A percentile compares a stretch with the other conserved stretches of the same genome.
phyloP scores from a whole-genome alignment of 2,329 filamentous ascomycete genomes.

The Niveomyces coronatus region DNA sequence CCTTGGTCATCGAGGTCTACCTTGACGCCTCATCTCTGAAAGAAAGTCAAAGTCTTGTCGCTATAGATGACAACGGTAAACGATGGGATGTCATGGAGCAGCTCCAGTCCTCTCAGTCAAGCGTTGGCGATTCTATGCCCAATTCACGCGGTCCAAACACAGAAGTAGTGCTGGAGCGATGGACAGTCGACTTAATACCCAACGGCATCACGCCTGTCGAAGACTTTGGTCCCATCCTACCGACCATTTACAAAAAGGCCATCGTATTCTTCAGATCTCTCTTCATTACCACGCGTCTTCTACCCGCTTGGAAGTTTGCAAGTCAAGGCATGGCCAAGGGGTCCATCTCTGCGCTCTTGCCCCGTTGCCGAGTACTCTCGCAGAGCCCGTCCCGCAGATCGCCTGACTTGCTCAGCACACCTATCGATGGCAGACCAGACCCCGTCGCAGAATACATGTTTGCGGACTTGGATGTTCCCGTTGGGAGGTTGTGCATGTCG shows the following conservation, averaged over 20 bases:
- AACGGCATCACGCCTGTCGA: slow-evolving; percentile 37
- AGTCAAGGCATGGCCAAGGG: slow-evolving; percentile 64
- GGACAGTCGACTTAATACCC: slow-evolving; percentile 70
- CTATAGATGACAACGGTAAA: slow-evolving; percentile 81
- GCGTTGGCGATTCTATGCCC: slow-evolving; percentile 35
- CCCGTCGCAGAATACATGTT: slow-evolving; percentile 66
- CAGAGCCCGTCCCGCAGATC: slow-evolving; percentile 44
- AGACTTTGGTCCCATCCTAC: slow-evolving; percentile 55
- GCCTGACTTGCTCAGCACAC: slow-evolving; percentile 51
- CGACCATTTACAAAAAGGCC: slow-evolving; percentile 92
- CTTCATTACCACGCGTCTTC: slow-evolving; percentile 68
- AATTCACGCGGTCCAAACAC: slow-evolving; percentile 39
- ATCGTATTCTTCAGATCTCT: slow-evolving; percentile 90
- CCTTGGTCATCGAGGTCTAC: slow-evolving; percentile 84
- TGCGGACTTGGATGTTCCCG: slow-evolving; percentile 74
- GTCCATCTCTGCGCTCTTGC: slow-evolving; percentile 54
- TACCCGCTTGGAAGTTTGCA: slow-evolving; percentile 78
- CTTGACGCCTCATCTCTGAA: slow-evolving; percentile 71
- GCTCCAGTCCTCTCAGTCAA: slow-evolving; percentile 53
- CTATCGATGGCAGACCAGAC: slow-evolving; percentile 28
- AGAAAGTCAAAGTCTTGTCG: slow-evolving; percentile 75
- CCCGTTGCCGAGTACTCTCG: slow-evolving; percentile 70
- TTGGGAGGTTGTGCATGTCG: slow-evolving; percentile 70
- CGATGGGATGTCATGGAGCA: slow-evolving; percentile 87
- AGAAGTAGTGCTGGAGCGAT: slow-evolving; percentile 81